These are phyloP conservation scores for Trichoderma atroviride DNA, from an alignment of 2,329 filamentous ascomycete species.

Conservation along the genomic window DNA sequence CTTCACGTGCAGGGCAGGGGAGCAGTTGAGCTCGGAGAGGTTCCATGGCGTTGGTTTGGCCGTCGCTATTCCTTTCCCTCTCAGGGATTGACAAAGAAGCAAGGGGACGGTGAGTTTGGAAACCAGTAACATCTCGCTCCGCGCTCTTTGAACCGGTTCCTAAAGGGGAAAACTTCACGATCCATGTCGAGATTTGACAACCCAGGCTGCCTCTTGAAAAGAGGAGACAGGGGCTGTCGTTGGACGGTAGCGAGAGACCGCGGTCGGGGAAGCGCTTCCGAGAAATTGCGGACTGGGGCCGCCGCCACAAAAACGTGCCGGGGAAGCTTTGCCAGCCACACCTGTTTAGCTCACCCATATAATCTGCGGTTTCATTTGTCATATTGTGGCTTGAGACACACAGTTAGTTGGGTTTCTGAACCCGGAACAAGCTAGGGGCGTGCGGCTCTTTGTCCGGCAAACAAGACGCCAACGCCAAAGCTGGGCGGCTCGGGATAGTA, in stretches of 20 bases:
- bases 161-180: constrained; percentile 14
- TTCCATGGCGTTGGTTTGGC: constrained; percentile 7
- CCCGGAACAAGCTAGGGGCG: not conserved
- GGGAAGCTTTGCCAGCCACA: not conserved
- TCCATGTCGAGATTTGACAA: constrained; percentile 4
- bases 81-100: not conserved
- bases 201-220: not conserved
- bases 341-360: not conserved
- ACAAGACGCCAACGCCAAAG: not conserved
- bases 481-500: not conserved
- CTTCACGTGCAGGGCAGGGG: not conserved
- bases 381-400: constrained; percentile 5
- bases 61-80: not conserved
- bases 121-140: not conserved
- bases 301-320: not conserved
- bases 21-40: not conserved
- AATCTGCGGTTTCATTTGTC: constrained; percentile 2
- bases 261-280: constrained; percentile 21
- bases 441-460: not conserved
- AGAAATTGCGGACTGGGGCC: constrained; percentile 8
- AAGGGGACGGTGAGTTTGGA: not conserved
- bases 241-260: not conserved
- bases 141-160: not conserved
- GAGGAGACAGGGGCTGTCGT: not conserved
- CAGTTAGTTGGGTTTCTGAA: constrained; percentile 2